These are phyloP conservation scores for Aeminium ludgeri DNA, from an alignment of 495 filamentous ascomycete species.

Conservation along the genomic window DNA sequence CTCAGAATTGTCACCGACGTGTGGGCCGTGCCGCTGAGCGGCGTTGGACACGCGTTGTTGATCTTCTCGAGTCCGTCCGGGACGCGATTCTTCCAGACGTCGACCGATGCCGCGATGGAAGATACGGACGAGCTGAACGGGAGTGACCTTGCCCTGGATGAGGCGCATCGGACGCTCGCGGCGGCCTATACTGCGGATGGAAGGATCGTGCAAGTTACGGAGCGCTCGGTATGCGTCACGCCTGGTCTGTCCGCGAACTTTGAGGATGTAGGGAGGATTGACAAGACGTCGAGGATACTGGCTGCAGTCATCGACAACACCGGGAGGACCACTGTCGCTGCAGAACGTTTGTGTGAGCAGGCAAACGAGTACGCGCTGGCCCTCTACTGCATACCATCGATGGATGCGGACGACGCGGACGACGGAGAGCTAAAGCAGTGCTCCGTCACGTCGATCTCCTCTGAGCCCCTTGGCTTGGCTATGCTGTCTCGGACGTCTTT, in stretches of 20 bases:
- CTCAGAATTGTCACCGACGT: slow-evolving; percentile 11
- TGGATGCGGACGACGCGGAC: too few species aligned
- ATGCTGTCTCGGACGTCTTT: too few species aligned
- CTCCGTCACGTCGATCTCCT: too few species aligned
- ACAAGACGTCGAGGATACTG: background rate
- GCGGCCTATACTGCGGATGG: slow-evolving; percentile 5
- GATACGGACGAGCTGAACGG: slow-evolving; percentile 7
- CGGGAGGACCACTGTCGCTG: background rate
- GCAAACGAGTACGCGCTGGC: too few species aligned
- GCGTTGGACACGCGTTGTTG: slow-evolving; percentile 2
- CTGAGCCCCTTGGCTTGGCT: too few species aligned
- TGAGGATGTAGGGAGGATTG: slow-evolving; percentile 1
- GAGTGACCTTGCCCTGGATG: slow-evolving; percentile 6
- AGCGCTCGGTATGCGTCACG: slow-evolving; percentile 3
- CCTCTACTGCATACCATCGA: too few species aligned
- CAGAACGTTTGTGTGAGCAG: background rate
- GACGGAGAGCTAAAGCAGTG: too few species aligned
- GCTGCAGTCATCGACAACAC: slow-evolving; percentile 4
- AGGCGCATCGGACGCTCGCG: slow-evolving; percentile 15
- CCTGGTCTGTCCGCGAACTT: slow-evolving; percentile 3
- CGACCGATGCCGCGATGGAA: slow-evolving; percentile 4
- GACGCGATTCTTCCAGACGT: slow-evolving; percentile 4
- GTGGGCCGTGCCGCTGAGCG: slow-evolving; percentile 13
- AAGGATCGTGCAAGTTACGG: slow-evolving; percentile 19
- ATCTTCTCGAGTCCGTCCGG: slow-evolving; percentile 8